Evolutionary conservation across 2,329 filamentous ascomycete species (phyloP), one percentile per base, ranked within the genome.

Genomic region (Verticillium zaregamsianum): DNA sequence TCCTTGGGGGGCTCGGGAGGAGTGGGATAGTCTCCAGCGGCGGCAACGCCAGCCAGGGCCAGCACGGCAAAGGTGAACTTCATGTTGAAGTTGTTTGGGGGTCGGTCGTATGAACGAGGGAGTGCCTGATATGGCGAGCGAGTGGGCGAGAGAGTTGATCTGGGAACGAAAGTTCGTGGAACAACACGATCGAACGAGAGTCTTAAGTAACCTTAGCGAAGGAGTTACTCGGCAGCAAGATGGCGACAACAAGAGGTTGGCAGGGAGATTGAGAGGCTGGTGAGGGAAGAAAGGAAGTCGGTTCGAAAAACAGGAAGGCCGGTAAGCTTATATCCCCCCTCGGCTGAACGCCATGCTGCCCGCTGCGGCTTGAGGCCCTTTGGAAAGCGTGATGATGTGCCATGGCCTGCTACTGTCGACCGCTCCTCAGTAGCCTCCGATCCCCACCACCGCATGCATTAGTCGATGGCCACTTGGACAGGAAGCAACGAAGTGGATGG

Each of bases 151-250:
- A 57, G 57, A 55, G 45, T 49, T 37, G 55, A 39, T 52, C 57
- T 56, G 58, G 28, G 55, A 37, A 57, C 57, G 64, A 64, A 45
- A 45, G 60, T 40, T 14, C 37, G 58, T 35, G 54, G 55, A 63
- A 58, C 23, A 56, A 3, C 59, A 39, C 25, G 54, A 52, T 59
- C 58, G 65, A 64, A 60, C 63, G 63, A 66, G 60, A 58, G 62
- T 49, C 61, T 66, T 61, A 60, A 66, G 61, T 66, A 64, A 66
- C 63, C 64, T 66, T 63, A 65, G 59, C 63, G 64, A 66, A 58
- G 23, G 64, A 66, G 64, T 62, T 60, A 66, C 64, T 62, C 61
- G 49, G 28, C 59, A 25, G 52, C 37, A 45, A 49, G 45, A 49
- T 33, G 54, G 31, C 57, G 57, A 59, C 63, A 61, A 17, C 52